Conservation (phyloP, 306 rosid species). For the Gastrolobium bilobum region DNA sequence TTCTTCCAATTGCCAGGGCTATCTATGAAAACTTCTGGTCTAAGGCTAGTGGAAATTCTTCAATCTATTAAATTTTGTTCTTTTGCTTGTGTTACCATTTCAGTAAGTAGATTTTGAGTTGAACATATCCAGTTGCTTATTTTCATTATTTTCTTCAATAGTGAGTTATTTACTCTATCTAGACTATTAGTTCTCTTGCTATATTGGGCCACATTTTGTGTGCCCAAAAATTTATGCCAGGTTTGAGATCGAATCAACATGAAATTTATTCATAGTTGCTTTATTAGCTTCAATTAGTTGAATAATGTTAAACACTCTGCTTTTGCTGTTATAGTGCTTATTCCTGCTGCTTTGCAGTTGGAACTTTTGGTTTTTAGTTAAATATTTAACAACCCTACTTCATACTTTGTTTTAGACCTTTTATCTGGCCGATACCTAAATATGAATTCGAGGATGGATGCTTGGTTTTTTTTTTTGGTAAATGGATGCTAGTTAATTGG, state of each 20-base stretch:
- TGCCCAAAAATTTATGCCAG: constrained; percentile 49
- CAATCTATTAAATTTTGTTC: constrained; percentile 68
- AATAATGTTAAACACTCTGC: constrained; percentile 23
- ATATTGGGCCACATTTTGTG: constrained; percentile 36
- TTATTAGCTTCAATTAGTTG: constrained; percentile 33
- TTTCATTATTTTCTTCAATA: constrained; percentile 46
- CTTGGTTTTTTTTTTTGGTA: not conserved
- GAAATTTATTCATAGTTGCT: constrained; percentile 56
- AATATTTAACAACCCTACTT: not conserved
- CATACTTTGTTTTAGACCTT: not conserved
- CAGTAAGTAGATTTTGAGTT: constrained; percentile 47
- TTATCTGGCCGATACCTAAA: not conserved
- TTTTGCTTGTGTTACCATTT: constrained; percentile 46
- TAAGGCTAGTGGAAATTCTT: constrained; percentile 74
- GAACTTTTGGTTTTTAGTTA: not conserved
- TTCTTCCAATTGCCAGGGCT: constrained; percentile 79
- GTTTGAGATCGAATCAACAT: constrained; percentile 54
- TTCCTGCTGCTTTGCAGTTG: constrained; percentile 10
- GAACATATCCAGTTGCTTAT: constrained; percentile 39
- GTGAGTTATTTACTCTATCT: constrained; percentile 40
- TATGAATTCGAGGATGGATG: not conserved
- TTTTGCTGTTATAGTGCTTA: not conserved
- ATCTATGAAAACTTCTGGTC: constrained; percentile 79
- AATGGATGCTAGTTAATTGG: too few relatives aligned
- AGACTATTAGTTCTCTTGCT: constrained; percentile 41